Evolutionary conservation across 805 yeast genomes (phyloP).

Genomic region (Kuraishia piskuri): DNA sequence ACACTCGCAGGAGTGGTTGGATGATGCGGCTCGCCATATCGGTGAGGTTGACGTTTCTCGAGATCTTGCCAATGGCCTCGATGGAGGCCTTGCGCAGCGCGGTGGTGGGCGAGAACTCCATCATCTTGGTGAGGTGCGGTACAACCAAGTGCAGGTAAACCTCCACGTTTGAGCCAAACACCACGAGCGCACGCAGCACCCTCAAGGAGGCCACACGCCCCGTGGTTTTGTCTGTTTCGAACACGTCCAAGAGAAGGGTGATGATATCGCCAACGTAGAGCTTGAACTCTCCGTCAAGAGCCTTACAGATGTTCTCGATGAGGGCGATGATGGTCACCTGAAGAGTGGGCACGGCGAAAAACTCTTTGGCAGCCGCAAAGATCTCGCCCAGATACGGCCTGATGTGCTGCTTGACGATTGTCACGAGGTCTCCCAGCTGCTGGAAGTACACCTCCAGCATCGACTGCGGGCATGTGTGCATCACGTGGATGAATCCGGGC

Average conservation of each 20-base stretch:
- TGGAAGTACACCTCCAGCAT: constrained; percentile 84
- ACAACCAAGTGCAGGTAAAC: constrained; percentile 81
- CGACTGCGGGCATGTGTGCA: constrained; percentile 71
- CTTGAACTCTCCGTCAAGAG: constrained; percentile 90
- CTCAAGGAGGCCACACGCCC: constrained; percentile 56
- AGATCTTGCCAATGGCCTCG: constrained; percentile 72
- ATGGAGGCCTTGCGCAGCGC: constrained; percentile 65
- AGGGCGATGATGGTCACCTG: constrained; percentile 75
- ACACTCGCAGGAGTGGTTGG: constrained; percentile 73
- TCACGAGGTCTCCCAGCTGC: constrained; percentile 71
- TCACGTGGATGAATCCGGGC: constrained; percentile 79
- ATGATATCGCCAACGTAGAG: constrained; percentile 70
- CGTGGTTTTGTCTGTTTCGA: constrained; percentile 63
- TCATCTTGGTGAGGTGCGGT: constrained; percentile 77
- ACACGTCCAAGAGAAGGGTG: constrained; percentile 64
- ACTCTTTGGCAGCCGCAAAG: constrained; percentile 67
- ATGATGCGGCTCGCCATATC: constrained; percentile 89
- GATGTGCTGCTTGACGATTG: constrained; percentile 83
- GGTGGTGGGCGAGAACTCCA: constrained; percentile 58
- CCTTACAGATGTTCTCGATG: constrained; percentile 75
- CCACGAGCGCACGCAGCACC: constrained; percentile 74
- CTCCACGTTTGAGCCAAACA: constrained; percentile 81
- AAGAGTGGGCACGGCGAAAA: constrained; percentile 51
- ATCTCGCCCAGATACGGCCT: constrained; percentile 74
- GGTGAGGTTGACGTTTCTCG: constrained; percentile 60